Percentiles rank a stretch among this genome's conserved stretches.
Evolutionary conservation across 2,329 filamentous ascomycete species (phyloP).

Genomic region (Lachnellula cervina): DNA sequence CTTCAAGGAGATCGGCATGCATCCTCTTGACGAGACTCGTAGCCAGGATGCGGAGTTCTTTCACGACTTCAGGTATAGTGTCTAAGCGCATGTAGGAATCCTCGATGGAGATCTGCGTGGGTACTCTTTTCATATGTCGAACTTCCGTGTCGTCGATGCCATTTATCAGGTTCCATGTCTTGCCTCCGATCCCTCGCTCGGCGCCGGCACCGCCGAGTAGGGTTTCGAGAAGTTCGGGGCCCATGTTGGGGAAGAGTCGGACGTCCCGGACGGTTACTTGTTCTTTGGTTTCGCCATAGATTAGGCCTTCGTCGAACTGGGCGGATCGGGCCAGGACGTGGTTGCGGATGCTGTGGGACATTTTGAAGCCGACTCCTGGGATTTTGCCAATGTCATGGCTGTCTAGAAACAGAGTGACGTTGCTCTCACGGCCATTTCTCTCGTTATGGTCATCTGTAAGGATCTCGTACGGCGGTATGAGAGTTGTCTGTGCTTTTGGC

Average conservation of each 20-base stretch:
- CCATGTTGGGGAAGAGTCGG: conserved; percentile 57
- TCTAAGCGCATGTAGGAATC: conserved; percentile 78
- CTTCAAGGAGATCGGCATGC: conserved; percentile 66
- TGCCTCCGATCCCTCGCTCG: conserved; percentile 65
- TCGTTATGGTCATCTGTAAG: conserved; percentile 24
- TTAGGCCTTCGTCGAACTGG: conserved; percentile 39
- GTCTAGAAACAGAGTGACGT: conserved; percentile 68
- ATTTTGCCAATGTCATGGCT: conserved; percentile 71
- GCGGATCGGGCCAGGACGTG: conserved; percentile 46
- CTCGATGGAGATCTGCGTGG: conserved; percentile 89
- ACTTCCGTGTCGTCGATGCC: conserved; percentile 75
- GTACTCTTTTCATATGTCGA: conserved; percentile 63
- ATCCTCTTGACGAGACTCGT: conserved; percentile 71
- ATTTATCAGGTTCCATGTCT: conserved; percentile 74
- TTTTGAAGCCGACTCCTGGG: conserved; percentile 80
- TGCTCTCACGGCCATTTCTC: conserved; percentile 34
- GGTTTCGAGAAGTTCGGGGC: conserved; percentile 58
- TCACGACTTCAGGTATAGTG: conserved; percentile 56
- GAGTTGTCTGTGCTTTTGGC: conserved; percentile 78
- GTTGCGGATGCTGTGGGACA: conserved; percentile 61
- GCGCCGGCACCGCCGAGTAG: conserved; percentile 66
- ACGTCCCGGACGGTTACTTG: conserved; percentile 62
- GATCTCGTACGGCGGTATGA: conserved; percentile 58
- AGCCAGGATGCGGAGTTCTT: conserved; percentile 65
- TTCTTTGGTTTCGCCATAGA: conserved; percentile 47